Evolutionary conservation across 495 filamentous ascomycete species (phyloP), one percentile per base, ranked within the genome.

Genomic region (Hypoxylon crocopeplum): DNA sequence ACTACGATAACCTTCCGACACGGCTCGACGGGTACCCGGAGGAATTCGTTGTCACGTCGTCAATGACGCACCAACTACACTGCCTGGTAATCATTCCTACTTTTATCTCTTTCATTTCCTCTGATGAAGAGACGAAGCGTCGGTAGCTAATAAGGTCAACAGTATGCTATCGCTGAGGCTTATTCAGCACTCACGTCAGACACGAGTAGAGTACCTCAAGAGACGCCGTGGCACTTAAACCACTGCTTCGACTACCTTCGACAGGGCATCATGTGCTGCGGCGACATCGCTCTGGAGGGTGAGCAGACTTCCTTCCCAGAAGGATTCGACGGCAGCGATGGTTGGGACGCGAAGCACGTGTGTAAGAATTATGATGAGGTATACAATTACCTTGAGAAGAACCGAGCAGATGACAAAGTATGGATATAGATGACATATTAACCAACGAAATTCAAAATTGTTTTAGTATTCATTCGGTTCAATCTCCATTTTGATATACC

Each of bases 221-320:
- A 77, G 40, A 71, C 72, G 24, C 61, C 73, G 2, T 78, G 75
- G 75, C 78, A 79, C 19, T 47, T 79, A 17, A 68, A 51, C 36
- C 78, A 81, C 45, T 81, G 78, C 66, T 76, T 81, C 48, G 76
- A 79, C 21, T 81, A 79, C 42, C 42, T 79, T 44, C 68, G 78
- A 11, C 78, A 79, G 62, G 66, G 69, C 39, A 79, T 81, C 59
- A 73, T 79, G 72, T 79, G 78, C 59, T 64, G 62, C 13, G 76
- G 70, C 2, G 78, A 81, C 42, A 61, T 75, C 41, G 71, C 74
- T 0, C 61, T 79, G 7, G 78, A 79, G 58, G 77, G 76, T 7
- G 59, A 75, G 46, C 71, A 79, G 48, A 75, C 75, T 1, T 74
- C 72, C 0, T 78, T 78, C 55, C 73, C 75, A 2, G 63, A 66